Evolutionary conservation across 352 stramenopile genomes (phyloP), one percentile per base, ranked within the genome.

Genomic region (Phytophthora kernoviae): DNA sequence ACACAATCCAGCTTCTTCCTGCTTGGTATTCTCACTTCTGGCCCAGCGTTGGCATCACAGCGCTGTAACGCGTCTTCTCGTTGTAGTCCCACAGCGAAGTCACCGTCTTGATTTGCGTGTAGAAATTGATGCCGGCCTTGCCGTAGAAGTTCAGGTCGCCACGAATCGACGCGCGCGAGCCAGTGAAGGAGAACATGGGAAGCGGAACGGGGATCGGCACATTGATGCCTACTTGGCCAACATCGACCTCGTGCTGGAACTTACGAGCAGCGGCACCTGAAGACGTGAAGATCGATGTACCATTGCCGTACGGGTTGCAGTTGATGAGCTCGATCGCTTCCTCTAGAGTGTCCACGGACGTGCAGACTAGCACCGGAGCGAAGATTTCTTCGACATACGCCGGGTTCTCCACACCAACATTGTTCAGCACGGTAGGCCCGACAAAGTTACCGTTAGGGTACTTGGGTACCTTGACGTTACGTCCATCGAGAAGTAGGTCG

Each of bases 101-200:
- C 53, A 99, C 91, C 22, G 97, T 99, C 83, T 99, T 99, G 57
- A 96, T 85, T 74, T 99, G 94, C 50, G 97, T 99, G 79, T 98
- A 99, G 62, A 99, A 99, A 66, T 98, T 88, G 45, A 98, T 90
- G 34, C 96, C 97, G 30, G 94, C 78, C 66, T 98, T 97, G 68
- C 94, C 94, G 72, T 98, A 99, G 75, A 99, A 99, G 76, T 99
- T 97, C 32, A 98, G 58, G 78, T 99, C 97, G 6, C 97, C 97
- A 22, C 87, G 79, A 72, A 99, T 98, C 45, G 90, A 98, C 21
- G 64, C 87, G 39, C 95, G 87, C 55, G 87, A 98, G 24, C 97
- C 97, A 10, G 97, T 99, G 84, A 99, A 99, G 27, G 89, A 98
- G 75, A 99, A 99, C 73, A 98, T 97, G 34, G 96, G 96, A 2